Percentiles rank a stretch among this genome's conserved stretches.
Conservation (phyloP, 805 yeast genomes). For the Yarrowia alimentaria region DNA sequence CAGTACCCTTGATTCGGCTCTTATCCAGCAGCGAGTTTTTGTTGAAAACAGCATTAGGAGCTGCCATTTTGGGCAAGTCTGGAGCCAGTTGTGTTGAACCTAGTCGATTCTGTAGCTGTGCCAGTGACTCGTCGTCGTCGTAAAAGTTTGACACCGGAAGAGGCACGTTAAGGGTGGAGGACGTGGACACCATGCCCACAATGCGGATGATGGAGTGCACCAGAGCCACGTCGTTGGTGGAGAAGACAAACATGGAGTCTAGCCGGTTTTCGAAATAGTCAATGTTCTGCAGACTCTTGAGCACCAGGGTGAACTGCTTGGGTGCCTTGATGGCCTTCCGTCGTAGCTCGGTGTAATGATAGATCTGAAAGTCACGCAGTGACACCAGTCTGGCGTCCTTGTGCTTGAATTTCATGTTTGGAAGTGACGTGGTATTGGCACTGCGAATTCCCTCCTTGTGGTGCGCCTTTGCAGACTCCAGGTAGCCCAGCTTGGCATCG, state of each 20-base stretch:
- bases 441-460: slow-evolving; percentile 1
- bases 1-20: not conserved
- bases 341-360: not conserved
- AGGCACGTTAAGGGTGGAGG: not conserved
- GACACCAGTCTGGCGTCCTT: slow-evolving; percentile 9
- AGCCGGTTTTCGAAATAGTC: slow-evolving; percentile 13
- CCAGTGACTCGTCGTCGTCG: slow-evolving; percentile 12
- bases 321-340: slow-evolving; percentile 12
- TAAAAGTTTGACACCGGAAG: no score
- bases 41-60: slow-evolving; percentile 17
- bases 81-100: not conserved
- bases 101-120: slow-evolving; percentile 5
- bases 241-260: slow-evolving; percentile 12
- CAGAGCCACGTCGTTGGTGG: slow-evolving; percentile 12
- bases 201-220: slow-evolving; percentile 20
- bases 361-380: slow-evolving; percentile 7
- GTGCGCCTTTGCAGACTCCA: slow-evolving; percentile 13
- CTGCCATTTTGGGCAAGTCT: slow-evolving; percentile 14
- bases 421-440: no score
- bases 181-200: slow-evolving; percentile 8
- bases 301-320: slow-evolving; percentile 22
- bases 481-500: slow-evolving; percentile 16
- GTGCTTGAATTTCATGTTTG: slow-evolving; percentile 20
- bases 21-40: slow-evolving; percentile 18
- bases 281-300: slow-evolving; percentile 14